Evolutionary conservation across 2,329 filamentous ascomycete genomes (phyloP), one percentile per base, ranked within the genome.

Genomic region (Mollisia scopiformis): DNA sequence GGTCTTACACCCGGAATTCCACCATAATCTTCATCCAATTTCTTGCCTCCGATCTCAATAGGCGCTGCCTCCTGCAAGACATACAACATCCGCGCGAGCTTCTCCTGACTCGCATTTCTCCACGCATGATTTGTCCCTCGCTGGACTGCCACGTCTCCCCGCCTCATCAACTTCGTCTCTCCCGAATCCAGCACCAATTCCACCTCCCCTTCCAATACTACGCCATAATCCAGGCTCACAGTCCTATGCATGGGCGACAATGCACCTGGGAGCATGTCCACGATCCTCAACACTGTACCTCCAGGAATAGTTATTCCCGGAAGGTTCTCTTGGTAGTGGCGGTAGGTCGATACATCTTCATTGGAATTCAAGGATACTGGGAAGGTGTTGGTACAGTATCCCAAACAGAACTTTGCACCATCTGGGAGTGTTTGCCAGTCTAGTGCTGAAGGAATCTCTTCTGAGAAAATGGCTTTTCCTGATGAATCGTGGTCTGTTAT

Each of bases 81-180:
- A 62, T 67, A 71, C 28, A 71, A 33, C 69, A 71, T 71, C 16
- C 68, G 61, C 16, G 66, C 67, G 64, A 62, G 65, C 1, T 59
- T 49, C 5, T 59, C 65, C 47, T 64, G 11, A 19, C 67, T 69
- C 23, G 57, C 41, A 61, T 72, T 72, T 31, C 63, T 56, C 69
- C 69, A 72, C 1, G 65, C 65, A 59, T 72, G 69, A 13, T 59
- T 71, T 3, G 69, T 72, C 1, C 61, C 69, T n/a, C 69, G 27
- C 47, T 72, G 69, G 5, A 71, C 31, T 31, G 27, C 50, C 2
- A 70, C 47, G 57, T 72, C 64, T 21, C 69, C 69, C 23, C 62
- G 46, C 35, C 62, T 59, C 64, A 71, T 54, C 14, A 66, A 6
- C 39, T 59, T 58, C 13, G 25, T 54, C 50, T 63, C 68, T 2